phyloP scores from a whole-genome alignment of 257 asterid species.

The Misopates orontium region DNA sequence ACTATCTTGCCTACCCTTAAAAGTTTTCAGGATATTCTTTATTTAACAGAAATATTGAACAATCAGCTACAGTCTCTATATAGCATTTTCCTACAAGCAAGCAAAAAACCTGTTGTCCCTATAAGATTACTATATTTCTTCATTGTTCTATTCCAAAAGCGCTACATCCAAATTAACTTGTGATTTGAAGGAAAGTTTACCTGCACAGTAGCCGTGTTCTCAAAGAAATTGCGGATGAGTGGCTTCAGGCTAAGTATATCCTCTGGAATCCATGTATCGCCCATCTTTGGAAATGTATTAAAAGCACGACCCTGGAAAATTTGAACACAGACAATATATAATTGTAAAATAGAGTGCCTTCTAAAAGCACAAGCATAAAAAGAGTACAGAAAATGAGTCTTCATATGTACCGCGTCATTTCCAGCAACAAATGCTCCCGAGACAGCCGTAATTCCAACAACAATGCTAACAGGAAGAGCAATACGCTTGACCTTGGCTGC shows the following conservation, averaged over 20 bases:
- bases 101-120: background rate
- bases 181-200: conserved; percentile 37
- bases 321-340: conserved; percentile 18
- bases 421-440: conserved; percentile 99
- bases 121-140: background rate
- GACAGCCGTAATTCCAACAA: conserved; percentile 84
- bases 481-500: conserved; percentile 85
- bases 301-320: conserved; percentile 81
- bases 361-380: conserved; percentile 1
- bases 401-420: conserved; percentile 82
- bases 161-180: conserved; percentile 18
- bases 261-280: conserved; percentile 87
- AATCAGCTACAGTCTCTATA: background rate
- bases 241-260: conserved; percentile 75
- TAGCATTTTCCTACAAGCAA: background rate
- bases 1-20: too few relatives aligned
- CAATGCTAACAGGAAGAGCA: conserved; percentile 76
- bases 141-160: background rate
- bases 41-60: background rate
- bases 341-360: conserved; percentile 13
- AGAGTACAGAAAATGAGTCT: conserved; percentile 15
- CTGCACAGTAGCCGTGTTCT: conserved; percentile 91
- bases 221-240: conserved; percentile 78
- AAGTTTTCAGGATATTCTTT: too few relatives aligned
- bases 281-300: conserved; percentile 97